A percentile compares a stretch with the other conserved stretches of the same genome.
phyloP scores from a whole-genome alignment of 1,284 basidiomycete genomes.

The Porogramme epimiltina region DNA sequence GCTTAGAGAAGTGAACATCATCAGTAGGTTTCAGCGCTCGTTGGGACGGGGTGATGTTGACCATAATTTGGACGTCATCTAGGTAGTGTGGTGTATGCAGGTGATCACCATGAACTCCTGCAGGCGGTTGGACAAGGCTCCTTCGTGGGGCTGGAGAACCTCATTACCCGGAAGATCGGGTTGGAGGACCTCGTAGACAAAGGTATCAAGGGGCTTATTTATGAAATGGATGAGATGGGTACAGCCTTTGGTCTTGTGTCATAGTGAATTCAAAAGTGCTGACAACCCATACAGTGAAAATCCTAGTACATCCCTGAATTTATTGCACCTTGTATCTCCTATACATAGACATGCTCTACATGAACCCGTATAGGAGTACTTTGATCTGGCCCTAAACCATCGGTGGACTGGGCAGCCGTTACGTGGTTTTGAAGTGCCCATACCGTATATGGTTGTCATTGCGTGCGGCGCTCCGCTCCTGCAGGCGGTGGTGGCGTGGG shows the following conservation, averaged over 20 bases:
- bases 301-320: conserved; percentile 22
- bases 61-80: background rate
- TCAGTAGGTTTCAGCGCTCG: conserved; percentile 15
- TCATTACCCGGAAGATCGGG: conserved; percentile 33
- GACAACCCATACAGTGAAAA: conserved; percentile 20
- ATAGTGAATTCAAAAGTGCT: background rate
- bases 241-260: background rate
- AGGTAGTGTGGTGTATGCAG: conserved; percentile 17
- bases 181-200: conserved; percentile 35
- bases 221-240: conserved; percentile 36
- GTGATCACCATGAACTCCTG: conserved; percentile 30
- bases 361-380: no score
- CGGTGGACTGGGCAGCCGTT: no score
- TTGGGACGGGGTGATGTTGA: background rate
- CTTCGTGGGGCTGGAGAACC: conserved; percentile 25
- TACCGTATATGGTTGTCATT: no score
- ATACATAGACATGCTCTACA: no score
- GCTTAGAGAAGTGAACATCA: conserved; percentile 30
- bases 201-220: conserved; percentile 33
- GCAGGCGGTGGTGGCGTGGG: no score
- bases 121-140: conserved; percentile 28
- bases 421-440: no score
- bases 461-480: no score
- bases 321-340: background rate
- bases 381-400: no score